A percentile compares a stretch with the other conserved stretches of the same genome.
Evolutionary conservation across 306 rosid genomes (phyloP).

Genomic region (Castanospermum australe): DNA sequence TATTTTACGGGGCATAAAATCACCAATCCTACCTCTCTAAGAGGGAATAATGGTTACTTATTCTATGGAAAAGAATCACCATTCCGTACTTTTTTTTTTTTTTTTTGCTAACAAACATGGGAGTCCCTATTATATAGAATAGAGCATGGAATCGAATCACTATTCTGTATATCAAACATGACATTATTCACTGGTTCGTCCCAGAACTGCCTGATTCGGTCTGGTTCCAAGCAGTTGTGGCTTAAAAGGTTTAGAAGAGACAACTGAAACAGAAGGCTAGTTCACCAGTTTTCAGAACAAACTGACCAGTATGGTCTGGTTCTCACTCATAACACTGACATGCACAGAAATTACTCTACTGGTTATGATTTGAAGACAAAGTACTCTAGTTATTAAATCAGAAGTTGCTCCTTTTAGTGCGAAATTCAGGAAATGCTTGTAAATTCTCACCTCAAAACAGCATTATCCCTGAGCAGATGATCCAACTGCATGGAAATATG

Average conservation of each 20-base stretch:
- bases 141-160: no score
- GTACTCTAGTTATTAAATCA: neutral
- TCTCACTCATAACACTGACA: neutral
- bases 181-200: neutral
- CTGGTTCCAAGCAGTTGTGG: neutral
- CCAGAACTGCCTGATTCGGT: neutral
- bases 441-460: conserved; percentile 67
- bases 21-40: no score
- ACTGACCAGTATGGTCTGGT: neutral
- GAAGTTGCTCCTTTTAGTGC: neutral
- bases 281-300: neutral
- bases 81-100: no score
- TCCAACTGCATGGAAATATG: conserved; percentile 64
- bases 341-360: neutral
- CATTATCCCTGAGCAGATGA: conserved; percentile 58
- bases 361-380: neutral
- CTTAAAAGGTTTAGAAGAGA: no score
- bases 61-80: no score
- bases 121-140: no score
- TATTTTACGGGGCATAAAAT: no score
- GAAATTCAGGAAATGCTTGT: neutral
- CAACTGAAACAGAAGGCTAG: no score
- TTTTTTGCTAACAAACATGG: no score
- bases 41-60: no score
- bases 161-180: no score